These are phyloP conservation scores for Camellia sinensis DNA, from an alignment of 148 eudicot genomes.

Conservation along the genomic window DNA sequence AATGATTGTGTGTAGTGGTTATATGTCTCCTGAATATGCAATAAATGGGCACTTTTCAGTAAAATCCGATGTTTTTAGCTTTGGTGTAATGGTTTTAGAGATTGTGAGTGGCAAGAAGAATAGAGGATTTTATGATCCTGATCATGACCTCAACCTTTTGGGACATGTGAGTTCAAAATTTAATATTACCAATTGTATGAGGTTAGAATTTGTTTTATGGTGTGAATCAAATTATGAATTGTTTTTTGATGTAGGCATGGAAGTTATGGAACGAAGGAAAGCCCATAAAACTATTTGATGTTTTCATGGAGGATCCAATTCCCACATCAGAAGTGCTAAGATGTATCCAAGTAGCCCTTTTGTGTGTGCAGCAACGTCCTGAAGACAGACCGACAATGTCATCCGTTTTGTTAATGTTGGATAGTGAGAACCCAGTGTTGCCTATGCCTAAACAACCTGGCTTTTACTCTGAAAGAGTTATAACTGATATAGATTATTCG, in stretches of 20 bases:
- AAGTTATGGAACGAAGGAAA: conserved; percentile 5
- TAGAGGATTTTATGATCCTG: conserved; percentile 6
- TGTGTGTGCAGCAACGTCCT: conserved; percentile 10
- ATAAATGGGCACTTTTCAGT: conserved; percentile 18
- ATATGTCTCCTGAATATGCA: conserved; percentile 23
- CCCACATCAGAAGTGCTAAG: neutral
- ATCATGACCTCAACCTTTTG: conserved; percentile 4
- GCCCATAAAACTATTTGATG: conserved; percentile 1
- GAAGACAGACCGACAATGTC: conserved; percentile 10
- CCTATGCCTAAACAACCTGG: conserved; percentile 7
- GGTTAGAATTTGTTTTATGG: no score
- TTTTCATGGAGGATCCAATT: neutral
- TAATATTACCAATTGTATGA: neutral
- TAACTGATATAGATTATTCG: neutral
- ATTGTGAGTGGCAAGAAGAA: conserved; percentile 18
- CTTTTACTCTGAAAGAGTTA: neutral
- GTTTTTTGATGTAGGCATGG: conserved; percentile 1
- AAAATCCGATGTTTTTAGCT: conserved; percentile 21
- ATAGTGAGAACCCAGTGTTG: neutral
- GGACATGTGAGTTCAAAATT: conserved; percentile 15
- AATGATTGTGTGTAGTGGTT: conserved; percentile 14
- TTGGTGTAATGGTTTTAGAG: conserved; percentile 17
- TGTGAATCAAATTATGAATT: neutral
- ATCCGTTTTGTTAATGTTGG: neutral
- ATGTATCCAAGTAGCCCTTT: neutral